Base-by-base conservation (phyloP, 371 early-diverging fungal genomes). In the Saksenaea vasiformis region DNA sequence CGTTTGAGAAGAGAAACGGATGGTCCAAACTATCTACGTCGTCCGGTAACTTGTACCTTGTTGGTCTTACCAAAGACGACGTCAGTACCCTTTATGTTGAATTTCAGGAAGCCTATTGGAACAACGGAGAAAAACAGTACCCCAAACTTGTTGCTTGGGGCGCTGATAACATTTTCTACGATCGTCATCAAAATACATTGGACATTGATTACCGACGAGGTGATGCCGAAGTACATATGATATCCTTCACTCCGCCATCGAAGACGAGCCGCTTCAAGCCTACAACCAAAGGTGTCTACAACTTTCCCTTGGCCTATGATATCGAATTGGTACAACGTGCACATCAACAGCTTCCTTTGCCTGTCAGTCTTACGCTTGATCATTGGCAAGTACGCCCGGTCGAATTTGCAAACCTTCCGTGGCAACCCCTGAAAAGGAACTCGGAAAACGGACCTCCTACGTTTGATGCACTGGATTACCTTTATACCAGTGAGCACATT, bases 401-500 rank as follows among this genome's bases (percentile, higher is more conserved):
- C 5, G 58, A 76, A 10, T 76, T 86, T 19, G 60, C 61, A 3
- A 51, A 58, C n/a, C 36, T 81, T n/a, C 64, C 76, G 5, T 85
- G 87, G 80, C 67, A 73, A 5, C 70, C 77, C 14, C 37, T 85
- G 15, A 70, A 65, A 10, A 67, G 78, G 14, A 58, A 67, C 15
- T 51, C 58, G 1, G 47, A 41, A 26, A 69, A 65, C 15, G 58
- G 34, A 11, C 57, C 51, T 0, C 44, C 59, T 1, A 58, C 67
- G 0, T 77, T 69, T 44, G 72, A 79, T 57, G 68, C 81, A 3
- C 66, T 92, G 19, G 91, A 92, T 59, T 82, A 85, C 44, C 70
- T 76, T 17, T 91, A 79, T 70, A 82, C 83, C 0, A 85, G 87
- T 53, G 91, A 90, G 2, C 93, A 92, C 71, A 69, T 79, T 4